Conservation (phyloP, 108 stramenopile species). For the Cylindrotheca closterium region DNA sequence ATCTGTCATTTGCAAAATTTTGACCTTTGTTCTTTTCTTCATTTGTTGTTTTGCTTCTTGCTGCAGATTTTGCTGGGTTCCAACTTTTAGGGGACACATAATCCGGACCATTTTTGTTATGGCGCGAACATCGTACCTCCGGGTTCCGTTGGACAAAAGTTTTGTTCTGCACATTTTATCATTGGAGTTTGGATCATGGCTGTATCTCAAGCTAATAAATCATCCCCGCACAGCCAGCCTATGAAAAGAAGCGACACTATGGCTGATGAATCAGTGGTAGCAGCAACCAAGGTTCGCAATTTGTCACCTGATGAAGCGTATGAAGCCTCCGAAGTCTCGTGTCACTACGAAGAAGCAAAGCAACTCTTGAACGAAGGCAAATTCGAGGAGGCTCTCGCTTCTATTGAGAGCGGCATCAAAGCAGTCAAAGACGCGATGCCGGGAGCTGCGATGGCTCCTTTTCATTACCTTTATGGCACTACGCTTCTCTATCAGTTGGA, state of each 20-base stretch:
- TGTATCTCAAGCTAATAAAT: conserved; percentile 21
- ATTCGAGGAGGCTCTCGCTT: conserved; percentile 52
- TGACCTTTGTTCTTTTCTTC: too few relatives aligned
- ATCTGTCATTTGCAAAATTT: too few relatives aligned
- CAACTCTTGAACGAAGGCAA: conserved; percentile 45
- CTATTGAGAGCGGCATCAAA: not conserved
- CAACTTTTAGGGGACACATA: too few relatives aligned
- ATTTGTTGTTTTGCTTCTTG: too few relatives aligned
- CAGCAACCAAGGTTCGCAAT: not conserved
- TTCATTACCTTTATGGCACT: conserved; percentile 87
- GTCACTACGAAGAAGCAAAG: conserved; percentile 43
- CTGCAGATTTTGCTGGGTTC: too few relatives aligned
- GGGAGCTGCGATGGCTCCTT: conserved; percentile 51
- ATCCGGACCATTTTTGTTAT: too few relatives aligned
- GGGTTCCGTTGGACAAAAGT: too few relatives aligned
- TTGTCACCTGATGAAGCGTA: conserved; percentile 22
- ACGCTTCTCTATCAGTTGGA: conserved; percentile 83
- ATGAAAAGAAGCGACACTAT: not conserved
- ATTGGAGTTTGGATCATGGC: too few relatives aligned
- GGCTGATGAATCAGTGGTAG: not conserved
- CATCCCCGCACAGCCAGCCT: conserved; percentile 29
- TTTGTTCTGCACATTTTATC: too few relatives aligned
- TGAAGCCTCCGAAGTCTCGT: conserved; percentile 43
- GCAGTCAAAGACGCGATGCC: not conserved
- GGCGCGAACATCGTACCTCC: too few relatives aligned